Conservation (phyloP, 371 early-diverging fungal genomes). For the Rhizopus delemar region DNA sequence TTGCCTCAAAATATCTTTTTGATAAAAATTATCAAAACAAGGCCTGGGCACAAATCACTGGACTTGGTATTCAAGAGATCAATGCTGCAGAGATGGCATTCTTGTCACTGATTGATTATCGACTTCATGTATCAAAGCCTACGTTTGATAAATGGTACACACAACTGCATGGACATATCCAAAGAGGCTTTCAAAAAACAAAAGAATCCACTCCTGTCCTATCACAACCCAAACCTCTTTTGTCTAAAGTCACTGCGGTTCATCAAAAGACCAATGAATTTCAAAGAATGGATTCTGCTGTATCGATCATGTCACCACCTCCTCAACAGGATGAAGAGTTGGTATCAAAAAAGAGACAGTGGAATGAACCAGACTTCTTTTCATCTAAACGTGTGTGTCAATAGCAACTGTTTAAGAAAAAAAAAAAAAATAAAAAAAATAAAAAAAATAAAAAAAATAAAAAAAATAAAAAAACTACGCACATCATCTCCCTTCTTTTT, state of each 20-base stretch:
- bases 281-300: conserved; percentile 22
- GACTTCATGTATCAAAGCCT: conserved; percentile 60
- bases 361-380: background rate
- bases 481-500: too few species aligned
- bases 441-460: background rate
- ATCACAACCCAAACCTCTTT: too few species aligned
- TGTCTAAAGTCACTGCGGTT: too few species aligned
- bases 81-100: conserved; percentile 75
- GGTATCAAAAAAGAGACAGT: conserved; percentile 1
- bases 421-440: background rate
- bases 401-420: conserved; percentile 1
- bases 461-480: too few species aligned
- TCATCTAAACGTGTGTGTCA: conserved; percentile 5
- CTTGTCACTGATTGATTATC: conserved; percentile 69
- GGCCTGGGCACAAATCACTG: conserved; percentile 73
- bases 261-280: background rate
- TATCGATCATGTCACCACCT: conserved; percentile 18
- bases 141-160: conserved; percentile 72
- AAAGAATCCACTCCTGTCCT: background rate
- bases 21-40: conserved; percentile 75
- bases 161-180: conserved; percentile 51
- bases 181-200: conserved; percentile 4
- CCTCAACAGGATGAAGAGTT: conserved; percentile 3
- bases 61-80: conserved; percentile 69
- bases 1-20: conserved; percentile 72